phyloP scores from a whole-genome alignment of 2,329 filamentous ascomycete genomes.

The Sporothrix sp. region DNA sequence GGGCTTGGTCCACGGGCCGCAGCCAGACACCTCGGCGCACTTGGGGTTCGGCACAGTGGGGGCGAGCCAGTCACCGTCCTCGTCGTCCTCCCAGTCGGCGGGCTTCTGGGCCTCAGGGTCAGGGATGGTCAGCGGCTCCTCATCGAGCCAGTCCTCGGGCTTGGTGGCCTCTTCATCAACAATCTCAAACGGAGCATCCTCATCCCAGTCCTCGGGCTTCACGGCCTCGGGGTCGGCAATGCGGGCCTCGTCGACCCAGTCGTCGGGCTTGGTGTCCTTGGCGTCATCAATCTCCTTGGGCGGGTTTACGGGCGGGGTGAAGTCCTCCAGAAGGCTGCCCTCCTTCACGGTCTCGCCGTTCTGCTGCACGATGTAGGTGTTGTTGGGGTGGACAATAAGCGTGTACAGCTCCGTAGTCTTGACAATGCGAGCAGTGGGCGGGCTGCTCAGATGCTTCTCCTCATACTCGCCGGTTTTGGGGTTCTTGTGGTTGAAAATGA shows the following conservation, averaged over 20 bases:
- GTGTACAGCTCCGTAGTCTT: conserved; percentile 96
- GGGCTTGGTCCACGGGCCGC: conserved; percentile 84
- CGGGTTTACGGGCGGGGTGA: conserved; percentile 88
- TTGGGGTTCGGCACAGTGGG: conserved; percentile 92
- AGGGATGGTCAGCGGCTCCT: conserved; percentile 70
- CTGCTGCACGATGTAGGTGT: conserved; percentile 87
- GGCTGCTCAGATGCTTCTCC: conserved; percentile 91
- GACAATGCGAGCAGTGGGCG: conserved; percentile 76
- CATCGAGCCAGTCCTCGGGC: conserved; percentile 92
- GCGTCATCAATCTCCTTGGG: conserved; percentile 87
- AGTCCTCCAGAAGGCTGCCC: conserved; percentile 89
- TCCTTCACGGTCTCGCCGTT: conserved; percentile 82
- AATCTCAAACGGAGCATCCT: conserved; percentile 95
- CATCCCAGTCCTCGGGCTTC: conserved; percentile 98
- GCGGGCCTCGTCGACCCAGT: conserved; percentile 90
- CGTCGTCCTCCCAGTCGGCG: conserved; percentile 98
- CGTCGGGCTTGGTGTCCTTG: conserved; percentile 85
- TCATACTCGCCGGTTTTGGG: conserved; percentile 99
- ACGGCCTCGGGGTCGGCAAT: conserved; percentile 86
- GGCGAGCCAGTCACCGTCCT: conserved; percentile 94
- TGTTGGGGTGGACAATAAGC: conserved; percentile 90
- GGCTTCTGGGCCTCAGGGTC: conserved; percentile 97
- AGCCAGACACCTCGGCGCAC: conserved; percentile 86
- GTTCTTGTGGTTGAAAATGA: conserved; percentile 99
- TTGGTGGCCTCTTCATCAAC: conserved; percentile 83